Evolutionary conservation across 2,329 filamentous ascomycete genomes (phyloP).

Genomic region (Fusarium heterosporum): DNA sequence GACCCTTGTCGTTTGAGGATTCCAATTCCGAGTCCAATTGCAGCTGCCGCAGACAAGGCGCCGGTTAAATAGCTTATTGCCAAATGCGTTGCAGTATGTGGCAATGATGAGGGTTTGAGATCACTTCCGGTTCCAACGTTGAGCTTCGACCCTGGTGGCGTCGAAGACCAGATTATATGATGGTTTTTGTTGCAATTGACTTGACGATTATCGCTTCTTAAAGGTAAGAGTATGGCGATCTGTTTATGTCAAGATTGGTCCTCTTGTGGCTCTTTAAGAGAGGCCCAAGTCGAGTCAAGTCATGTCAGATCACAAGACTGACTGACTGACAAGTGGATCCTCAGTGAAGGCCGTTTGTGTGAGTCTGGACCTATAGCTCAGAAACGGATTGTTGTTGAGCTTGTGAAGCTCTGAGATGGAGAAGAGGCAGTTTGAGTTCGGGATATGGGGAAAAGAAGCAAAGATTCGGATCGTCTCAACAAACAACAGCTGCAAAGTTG

Average conservation of each 20-base stretch:
- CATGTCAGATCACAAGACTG: slow-evolving; percentile 37
- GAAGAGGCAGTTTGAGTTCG: background rate
- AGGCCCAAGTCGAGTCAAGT: slow-evolving; percentile 26
- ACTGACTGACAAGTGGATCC: slow-evolving; percentile 36
- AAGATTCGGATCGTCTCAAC: slow-evolving; percentile 11
- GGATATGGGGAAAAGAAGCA: slow-evolving; percentile 9
- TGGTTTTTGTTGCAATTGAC: slow-evolving; percentile 12
- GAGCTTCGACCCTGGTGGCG: slow-evolving; percentile 1
- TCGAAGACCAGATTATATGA: background rate
- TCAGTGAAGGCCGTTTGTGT: slow-evolving; percentile 11
- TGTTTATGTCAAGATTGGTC: slow-evolving; percentile 8
- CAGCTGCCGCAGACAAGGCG: slow-evolving; percentile 26
- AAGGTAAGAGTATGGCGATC: background rate
- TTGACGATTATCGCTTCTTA: slow-evolving; percentile 3
- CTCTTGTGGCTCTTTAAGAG: slow-evolving; percentile 24
- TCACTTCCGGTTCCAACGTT: slow-evolving; percentile 15
- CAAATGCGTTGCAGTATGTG: slow-evolving; percentile 29
- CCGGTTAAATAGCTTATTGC: slow-evolving; percentile 35
- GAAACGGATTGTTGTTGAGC: background rate
- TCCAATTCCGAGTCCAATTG: slow-evolving; percentile 1
- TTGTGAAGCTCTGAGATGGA: slow-evolving; percentile 3
- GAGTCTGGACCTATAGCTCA: slow-evolving; percentile 9
- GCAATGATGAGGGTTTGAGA: slow-evolving; percentile 15
- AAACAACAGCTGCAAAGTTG: slow-evolving; percentile 8
- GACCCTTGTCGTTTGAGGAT: slow-evolving; percentile 32